Percentiles rank a stretch among this genome's conserved stretches.
Evolutionary conservation across 352 stramenopile genomes (phyloP).

Genomic region (Pythium biforme): DNA sequence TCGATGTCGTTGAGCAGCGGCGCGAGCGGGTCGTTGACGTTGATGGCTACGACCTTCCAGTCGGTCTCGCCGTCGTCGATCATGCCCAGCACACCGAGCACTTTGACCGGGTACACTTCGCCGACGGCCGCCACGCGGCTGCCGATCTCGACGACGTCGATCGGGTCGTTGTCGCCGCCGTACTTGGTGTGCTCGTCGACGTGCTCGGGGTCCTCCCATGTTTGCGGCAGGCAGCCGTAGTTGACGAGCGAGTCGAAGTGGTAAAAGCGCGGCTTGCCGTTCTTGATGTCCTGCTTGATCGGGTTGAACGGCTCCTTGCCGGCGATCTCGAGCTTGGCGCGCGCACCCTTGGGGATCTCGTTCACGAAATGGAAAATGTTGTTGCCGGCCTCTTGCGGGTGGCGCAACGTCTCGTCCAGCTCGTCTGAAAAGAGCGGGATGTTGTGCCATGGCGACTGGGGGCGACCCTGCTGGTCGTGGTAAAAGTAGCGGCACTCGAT

Average conservation of each 20-base stretch:
- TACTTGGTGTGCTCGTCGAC: conserved; percentile 92
- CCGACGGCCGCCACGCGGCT: conserved; percentile 86
- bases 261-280: conserved; percentile 93
- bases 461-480: conserved; percentile 63
- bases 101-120: conserved; percentile 95
- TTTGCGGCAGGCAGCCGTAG: conserved; percentile 99
- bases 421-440: conserved; percentile 77
- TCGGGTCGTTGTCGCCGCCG: conserved; percentile 97
- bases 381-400: conserved; percentile 38
- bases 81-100: conserved; percentile 98
- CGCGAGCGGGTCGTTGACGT: conserved; percentile 94
- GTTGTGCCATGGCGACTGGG: conserved; percentile 92
- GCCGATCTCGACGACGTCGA: conserved; percentile 99
- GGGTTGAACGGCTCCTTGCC: conserved; percentile 91
- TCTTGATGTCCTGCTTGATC: conserved; percentile 98
- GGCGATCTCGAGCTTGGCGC: conserved; percentile 94
- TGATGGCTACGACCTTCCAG: conserved; percentile 99
- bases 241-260: conserved; percentile 91
- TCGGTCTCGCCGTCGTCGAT: conserved; percentile 99
- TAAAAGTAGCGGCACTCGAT: conserved; percentile 84
- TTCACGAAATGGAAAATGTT: conserved; percentile 92
- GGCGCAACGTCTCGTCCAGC: conserved; percentile 26
- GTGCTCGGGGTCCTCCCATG: conserved; percentile 98
- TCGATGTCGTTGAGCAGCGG: conserved; percentile 93
- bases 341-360: conserved; percentile 90